Evolutionary conservation across 2,329 filamentous ascomycete species (phyloP).

Genomic region (Davidsoniella australis): DNA sequence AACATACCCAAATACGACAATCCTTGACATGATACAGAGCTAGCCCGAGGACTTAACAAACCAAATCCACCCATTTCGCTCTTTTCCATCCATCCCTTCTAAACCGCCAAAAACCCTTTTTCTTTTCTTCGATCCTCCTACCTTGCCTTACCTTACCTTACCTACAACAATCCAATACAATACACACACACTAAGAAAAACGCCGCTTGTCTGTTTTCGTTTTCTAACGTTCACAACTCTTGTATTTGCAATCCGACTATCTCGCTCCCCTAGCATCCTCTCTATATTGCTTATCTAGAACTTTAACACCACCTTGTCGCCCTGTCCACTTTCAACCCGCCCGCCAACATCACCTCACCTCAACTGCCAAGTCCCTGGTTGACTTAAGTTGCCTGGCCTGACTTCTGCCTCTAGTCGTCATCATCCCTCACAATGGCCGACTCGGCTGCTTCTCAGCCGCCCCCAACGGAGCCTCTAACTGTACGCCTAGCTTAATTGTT

Average conservation of each 20-base stretch:
- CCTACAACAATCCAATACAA: too few relatives aligned
- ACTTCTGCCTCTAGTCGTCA: conserved; percentile 13
- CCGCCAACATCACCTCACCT: background rate
- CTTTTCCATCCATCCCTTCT: background rate
- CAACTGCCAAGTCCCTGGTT: background rate
- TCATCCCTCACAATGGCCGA: conserved; percentile 16
- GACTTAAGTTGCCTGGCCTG: background rate
- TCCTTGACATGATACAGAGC: conserved; percentile 5
- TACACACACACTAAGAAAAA: too few relatives aligned
- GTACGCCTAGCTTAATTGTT: conserved; percentile 6
- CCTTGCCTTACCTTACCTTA: too few relatives aligned
- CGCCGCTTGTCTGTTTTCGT: too few relatives aligned
- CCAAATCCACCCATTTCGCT: background rate
- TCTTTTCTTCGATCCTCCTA: background rate
- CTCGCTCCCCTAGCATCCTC: background rate
- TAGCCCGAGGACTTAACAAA: background rate
- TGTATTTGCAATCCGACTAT: background rate
- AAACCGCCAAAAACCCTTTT: background rate
- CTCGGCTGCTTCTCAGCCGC: conserved; percentile 15
- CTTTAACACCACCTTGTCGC: background rate
- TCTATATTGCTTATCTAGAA: background rate
- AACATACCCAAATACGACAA: background rate
- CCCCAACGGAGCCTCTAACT: conserved; percentile 12
- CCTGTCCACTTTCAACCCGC: background rate
- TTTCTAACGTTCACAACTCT: background rate